A percentile compares a stretch with the other conserved stretches of the same genome.
Evolutionary conservation across 352 stramenopile genomes (phyloP).

Genomic region (Phytophthora cryptogea): DNA sequence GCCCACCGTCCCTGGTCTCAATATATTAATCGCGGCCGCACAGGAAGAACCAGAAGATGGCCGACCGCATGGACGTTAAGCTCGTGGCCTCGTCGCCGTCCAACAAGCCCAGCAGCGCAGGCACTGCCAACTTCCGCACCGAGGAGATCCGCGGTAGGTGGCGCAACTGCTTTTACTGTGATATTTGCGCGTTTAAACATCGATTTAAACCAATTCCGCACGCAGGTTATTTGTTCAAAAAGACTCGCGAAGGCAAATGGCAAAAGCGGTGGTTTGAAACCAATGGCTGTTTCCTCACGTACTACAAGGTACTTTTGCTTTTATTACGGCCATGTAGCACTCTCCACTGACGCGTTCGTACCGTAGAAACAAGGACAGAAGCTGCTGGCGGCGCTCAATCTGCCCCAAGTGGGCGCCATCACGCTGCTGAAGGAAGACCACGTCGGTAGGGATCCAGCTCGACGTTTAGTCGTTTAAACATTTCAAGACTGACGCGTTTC

Average conservation of each 20-base stretch:
- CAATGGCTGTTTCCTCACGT: constrained; percentile 98
- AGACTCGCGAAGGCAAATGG: constrained; percentile 94
- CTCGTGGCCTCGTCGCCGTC: constrained; percentile 49
- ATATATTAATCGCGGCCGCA: constrained; percentile 27
- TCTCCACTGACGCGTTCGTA: not conserved
- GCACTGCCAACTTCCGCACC: constrained; percentile 74
- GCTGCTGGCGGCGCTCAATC: constrained; percentile 91
- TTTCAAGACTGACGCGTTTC: constrained; percentile 13
- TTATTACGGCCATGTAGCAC: not conserved
- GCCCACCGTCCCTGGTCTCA: constrained; percentile 11
- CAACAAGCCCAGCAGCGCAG: constrained; percentile 50
- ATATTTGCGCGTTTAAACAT: constrained; percentile 2
- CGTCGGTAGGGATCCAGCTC: constrained; percentile 38
- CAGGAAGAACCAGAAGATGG: constrained; percentile 31
- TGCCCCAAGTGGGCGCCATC: constrained; percentile 92
- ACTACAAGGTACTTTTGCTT: constrained; percentile 94
- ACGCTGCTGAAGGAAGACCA: constrained; percentile 74
- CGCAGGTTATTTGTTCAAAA: constrained; percentile 93
- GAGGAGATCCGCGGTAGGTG: constrained; percentile 67
- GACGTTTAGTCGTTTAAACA: not conserved
- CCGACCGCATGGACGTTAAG: constrained; percentile 41
- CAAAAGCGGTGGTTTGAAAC: constrained; percentile 99
- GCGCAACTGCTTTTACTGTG: not conserved
- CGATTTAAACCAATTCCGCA: constrained; percentile 21
- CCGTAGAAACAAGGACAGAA: constrained; percentile 92